Evolutionary conservation across 2,329 filamentous ascomycete species (phyloP), one percentile per base, ranked within the genome.

Genomic region (Pezicula radicicola): DNA sequence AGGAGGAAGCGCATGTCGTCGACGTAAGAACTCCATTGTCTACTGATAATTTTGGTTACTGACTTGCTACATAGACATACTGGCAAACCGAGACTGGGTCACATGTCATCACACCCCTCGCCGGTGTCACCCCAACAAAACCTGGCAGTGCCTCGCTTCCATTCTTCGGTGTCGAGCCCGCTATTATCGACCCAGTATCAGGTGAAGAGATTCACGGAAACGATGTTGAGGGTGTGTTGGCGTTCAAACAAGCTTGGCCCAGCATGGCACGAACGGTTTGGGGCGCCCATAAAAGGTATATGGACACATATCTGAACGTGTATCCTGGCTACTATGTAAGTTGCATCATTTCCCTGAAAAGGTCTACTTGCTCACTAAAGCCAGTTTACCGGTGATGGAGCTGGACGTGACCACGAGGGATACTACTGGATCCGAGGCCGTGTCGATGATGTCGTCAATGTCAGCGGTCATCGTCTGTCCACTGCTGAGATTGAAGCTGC

Each of bases 391-490:
- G 90, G 90, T 53, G 94, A 99, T 68, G 94, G 94, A 68, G 94
- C 94, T 51, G 94, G 89, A 54, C 89, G 94, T 68, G 94, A 99
- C 70, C 89, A 96, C 73, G 94, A 99, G 66, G 94, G 94, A 52
- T 99, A 97, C 79, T 99, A 97, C 84, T 99, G 94, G 94, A 99
- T 99, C 70, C 90, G 94, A 57, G 94, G 94, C 60, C 91, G 94
- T 72, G 94, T 99, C 49, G 94, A 99, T 68, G 94, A 99, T 66
- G 94, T 99, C 41, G 93, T 99, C 71, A 99, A 99, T 72, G 94
- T 99, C 56, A 94, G 89, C 63, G 94, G 94, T 27, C 94, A 99
- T 73, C 88, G 94, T 70, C 80, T 99, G 57, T 97, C 93, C 15
- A 99, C 94, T 9, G 93, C 94, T 35, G 94, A 99, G 73, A 99